Evolutionary conservation across 148 eudicot species (phyloP).

Genomic region (Rheum nobile): DNA sequence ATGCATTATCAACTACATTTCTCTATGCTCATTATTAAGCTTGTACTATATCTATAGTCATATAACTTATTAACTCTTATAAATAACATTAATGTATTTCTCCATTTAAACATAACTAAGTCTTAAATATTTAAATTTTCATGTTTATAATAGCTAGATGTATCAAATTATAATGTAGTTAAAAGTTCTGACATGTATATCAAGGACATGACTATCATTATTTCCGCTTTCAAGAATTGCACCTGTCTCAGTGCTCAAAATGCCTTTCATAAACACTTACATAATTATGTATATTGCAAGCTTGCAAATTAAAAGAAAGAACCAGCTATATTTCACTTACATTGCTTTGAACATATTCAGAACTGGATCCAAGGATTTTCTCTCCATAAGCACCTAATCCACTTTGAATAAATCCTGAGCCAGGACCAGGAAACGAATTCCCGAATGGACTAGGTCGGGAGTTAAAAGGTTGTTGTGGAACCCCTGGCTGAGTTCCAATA

Average conservation of each 20-base stretch:
- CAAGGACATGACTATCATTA: background rate
- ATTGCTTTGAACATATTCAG: conserved; percentile 96
- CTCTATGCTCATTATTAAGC: background rate
- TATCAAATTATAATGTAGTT: background rate
- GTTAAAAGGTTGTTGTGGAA: conserved; percentile 30
- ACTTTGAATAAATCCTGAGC: conserved; percentile 69
- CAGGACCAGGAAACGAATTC: conserved; percentile 56
- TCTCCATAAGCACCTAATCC: conserved; percentile 95
- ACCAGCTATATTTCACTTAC: conserved; percentile 36
- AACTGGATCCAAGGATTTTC: conserved; percentile 80
- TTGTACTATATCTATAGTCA: background rate
- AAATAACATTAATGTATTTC: background rate
- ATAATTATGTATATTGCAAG: background rate
- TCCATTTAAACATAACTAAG: too few relatives aligned
- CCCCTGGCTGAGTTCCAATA: conserved; percentile 28
- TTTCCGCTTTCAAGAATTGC: too few relatives aligned
- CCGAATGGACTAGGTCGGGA: conserved; percentile 68
- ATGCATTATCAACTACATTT: background rate
- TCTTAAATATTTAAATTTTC: too few relatives aligned
- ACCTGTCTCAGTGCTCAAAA: background rate
- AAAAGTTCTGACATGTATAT: background rate
- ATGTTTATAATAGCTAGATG: background rate
- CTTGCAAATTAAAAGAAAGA: background rate
- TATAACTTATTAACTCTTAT: background rate
- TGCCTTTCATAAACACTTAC: background rate